Evolutionary conservation across 768 basidiomycete species (phyloP).

Genomic region (Termitomyces sp.): DNA sequence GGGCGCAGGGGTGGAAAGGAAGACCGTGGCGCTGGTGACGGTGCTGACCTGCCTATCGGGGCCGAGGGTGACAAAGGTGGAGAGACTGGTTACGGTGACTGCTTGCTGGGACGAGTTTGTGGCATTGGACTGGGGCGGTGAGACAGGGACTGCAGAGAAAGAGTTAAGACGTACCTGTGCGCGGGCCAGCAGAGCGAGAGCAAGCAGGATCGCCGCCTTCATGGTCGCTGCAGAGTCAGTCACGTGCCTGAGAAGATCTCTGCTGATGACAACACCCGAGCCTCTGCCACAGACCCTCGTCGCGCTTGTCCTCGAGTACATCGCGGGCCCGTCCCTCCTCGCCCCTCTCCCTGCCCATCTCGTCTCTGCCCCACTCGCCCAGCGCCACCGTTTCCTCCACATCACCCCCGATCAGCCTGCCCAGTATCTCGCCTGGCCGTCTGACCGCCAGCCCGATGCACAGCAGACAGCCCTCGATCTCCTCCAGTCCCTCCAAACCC

Average conservation of each 20-base stretch:
- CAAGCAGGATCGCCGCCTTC: conserved; percentile 22
- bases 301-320: conserved; percentile 48
- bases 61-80: conserved; percentile 29
- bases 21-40: conserved; percentile 31
- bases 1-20: conserved; percentile 35
- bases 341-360: conserved; percentile 54
- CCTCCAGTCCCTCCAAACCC: conserved; percentile 31
- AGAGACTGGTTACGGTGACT: conserved; percentile 33
- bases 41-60: conserved; percentile 37
- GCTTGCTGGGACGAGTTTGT: conserved; percentile 22
- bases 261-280: background rate
- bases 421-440: conserved; percentile 68
- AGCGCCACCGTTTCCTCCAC: conserved; percentile 61
- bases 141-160: background rate
- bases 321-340: conserved; percentile 45
- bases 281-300: conserved; percentile 26
- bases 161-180: conserved; percentile 32
- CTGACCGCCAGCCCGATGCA: conserved; percentile 21
- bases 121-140: conserved; percentile 1
- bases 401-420: conserved; percentile 42
- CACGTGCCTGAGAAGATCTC: conserved; percentile 4
- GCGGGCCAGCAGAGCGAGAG: conserved; percentile 32
- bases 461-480: conserved; percentile 30
- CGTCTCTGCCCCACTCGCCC: conserved; percentile 50
- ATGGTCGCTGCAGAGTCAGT: conserved; percentile 9